Base-by-base conservation (phyloP, 2,329 filamentous ascomycete species). In the Xylaria sp. region DNA sequence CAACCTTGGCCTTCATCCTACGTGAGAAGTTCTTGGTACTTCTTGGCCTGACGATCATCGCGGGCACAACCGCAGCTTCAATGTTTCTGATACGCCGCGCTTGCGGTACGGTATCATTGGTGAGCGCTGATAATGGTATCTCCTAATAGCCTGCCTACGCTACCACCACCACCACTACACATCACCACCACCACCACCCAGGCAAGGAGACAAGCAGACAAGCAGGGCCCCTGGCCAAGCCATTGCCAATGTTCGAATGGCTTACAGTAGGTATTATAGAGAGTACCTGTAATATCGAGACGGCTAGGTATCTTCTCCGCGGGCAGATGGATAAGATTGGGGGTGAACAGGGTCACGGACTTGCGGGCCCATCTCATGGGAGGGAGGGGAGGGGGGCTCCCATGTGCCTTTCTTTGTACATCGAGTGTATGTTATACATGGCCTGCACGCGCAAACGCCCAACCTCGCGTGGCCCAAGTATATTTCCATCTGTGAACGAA, bases 271-370 rank as follows among this genome's bases (percentile, higher is more conserved):
- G 29, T 33, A 44, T 43, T 60, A 52, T 55, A 58, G 48, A 47
- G 47, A 48, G 38, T 44, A 46, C 49, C 54, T 51, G 49, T 54
- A 60, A 53, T 46, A 38, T 33, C 54, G 35, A 57, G 33, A 54
- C 52, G 57, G 54, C 57, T 53, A 37, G 51, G 40, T 61, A 60
- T 63, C 55, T 60, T 56, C 55, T 64, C 55, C 54, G 62, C 63
- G 55, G 55, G 40, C 46, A 55, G 52, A 65, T 63, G 63, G 59
- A 64, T 55, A 37, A 62, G 56, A 60, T 53, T 55, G 56, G 60
- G 56, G 47, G 62, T 53, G 46, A 41, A 52, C 33, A n/a, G 55
- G 59, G 55, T 51, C 60, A 56, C 47, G 52, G 54, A 57, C 40
- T 62, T 33, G 58, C 58, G 33, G 62, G 27, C 29, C 58, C 38